Evolutionary conservation across 1,139 yeast species (phyloP).

Genomic region (Kodamaea fungicola): DNA sequence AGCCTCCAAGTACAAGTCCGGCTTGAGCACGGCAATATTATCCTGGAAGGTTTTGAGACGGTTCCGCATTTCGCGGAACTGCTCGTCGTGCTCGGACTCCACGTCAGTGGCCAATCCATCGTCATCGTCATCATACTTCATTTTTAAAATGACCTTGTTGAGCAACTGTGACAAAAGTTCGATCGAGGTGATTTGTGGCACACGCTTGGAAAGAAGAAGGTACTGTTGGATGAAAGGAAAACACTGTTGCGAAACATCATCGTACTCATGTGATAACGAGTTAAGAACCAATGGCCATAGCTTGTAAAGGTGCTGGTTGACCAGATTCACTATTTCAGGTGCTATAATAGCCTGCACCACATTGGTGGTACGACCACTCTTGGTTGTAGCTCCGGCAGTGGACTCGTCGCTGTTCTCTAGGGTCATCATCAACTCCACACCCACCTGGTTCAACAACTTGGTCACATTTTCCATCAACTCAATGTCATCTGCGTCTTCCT

Average conservation of each 20-base stretch:
- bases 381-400: conserved; percentile 21
- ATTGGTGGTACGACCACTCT: neutral
- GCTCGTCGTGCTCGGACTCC: conserved; percentile 63
- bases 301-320: conserved; percentile 27
- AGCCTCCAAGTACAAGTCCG: conserved; percentile 68
- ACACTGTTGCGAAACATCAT: conserved; percentile 81
- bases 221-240: conserved; percentile 78
- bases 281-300: conserved; percentile 72
- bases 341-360: neutral
- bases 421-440: conserved; percentile 67
- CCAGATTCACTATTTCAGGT: conserved; percentile 39
- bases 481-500: conserved; percentile 41
- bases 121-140: conserved; percentile 74
- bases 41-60: conserved; percentile 81
- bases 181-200: conserved; percentile 27
- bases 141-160: conserved; percentile 67
- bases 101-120: conserved; percentile 54
- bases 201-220: conserved; percentile 66
- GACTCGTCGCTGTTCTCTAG: conserved; percentile 33
- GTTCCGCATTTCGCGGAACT: conserved; percentile 73
- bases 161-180: conserved; percentile 62
- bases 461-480: conserved; percentile 80
- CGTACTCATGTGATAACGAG: conserved; percentile 77
- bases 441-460: conserved; percentile 69
- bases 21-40: conserved; percentile 71